Conservation (phyloP, 2,329 filamentous ascomycete species). For the Apiospora arundinis region DNA sequence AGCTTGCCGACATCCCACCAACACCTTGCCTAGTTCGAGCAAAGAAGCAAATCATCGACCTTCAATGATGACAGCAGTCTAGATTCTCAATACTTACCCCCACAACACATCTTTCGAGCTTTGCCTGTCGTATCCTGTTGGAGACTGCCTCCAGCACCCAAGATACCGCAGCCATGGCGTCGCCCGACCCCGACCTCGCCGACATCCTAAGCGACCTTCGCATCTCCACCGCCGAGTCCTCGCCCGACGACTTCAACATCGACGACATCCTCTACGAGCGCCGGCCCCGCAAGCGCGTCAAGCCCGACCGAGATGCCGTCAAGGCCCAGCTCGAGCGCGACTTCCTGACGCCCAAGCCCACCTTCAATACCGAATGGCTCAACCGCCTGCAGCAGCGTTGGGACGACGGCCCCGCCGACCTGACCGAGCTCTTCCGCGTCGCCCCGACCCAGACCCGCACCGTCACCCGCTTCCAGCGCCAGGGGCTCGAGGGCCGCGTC, state of each 20-base stretch:
- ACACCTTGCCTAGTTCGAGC: background rate
- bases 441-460: constrained; percentile 92
- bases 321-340: constrained; percentile 76
- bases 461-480: constrained; percentile 89
- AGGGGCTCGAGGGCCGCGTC: constrained; percentile 90
- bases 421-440: constrained; percentile 83
- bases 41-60: constrained; percentile 1
- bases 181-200: constrained; percentile 41
- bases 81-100: background rate
- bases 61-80: background rate
- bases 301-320: constrained; percentile 65
- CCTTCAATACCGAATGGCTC: constrained; percentile 86
- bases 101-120: background rate
- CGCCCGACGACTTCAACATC: constrained; percentile 47
- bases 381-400: constrained; percentile 88
- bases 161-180: constrained; percentile 20
- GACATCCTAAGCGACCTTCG: constrained; percentile 59
- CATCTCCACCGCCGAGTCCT: constrained; percentile 41
- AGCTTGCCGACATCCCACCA: constrained; percentile 17
- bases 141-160: background rate
- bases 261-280: constrained; percentile 63
- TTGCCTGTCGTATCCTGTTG: background rate
- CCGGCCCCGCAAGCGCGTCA: constrained; percentile 49
- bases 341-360: constrained; percentile 79
- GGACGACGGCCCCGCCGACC: constrained; percentile 86